A percentile compares a stretch with the other conserved stretches of the same genome.
These are phyloP conservation scores for Sutorius australiensis DNA, from an alignment of 768 basidiomycete genomes.

Conservation along the genomic window DNA sequence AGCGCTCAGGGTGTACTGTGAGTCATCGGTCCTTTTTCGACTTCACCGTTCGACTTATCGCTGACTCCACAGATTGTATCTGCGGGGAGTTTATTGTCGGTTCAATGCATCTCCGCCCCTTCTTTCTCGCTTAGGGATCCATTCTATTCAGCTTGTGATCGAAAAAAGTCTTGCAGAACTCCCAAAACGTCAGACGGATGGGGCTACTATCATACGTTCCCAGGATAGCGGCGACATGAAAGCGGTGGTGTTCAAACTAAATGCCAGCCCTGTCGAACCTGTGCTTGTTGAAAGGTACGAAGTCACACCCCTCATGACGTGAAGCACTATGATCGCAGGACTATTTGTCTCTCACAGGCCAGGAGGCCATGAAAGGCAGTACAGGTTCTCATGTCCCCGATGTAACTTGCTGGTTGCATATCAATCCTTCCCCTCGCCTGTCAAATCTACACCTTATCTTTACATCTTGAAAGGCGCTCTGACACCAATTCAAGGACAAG, in stretches of 20 bases:
- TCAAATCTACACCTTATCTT: slow-evolving; percentile 71
- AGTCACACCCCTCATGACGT: slow-evolving; percentile 6
- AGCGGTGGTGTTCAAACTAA: slow-evolving; percentile 82
- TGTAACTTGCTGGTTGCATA: slow-evolving; percentile 56
- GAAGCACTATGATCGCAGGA: slow-evolving; percentile 17
- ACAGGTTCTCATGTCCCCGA: slow-evolving; percentile 55
- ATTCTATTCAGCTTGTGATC: slow-evolving; percentile 62
- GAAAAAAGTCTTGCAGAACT: slow-evolving; percentile 68
- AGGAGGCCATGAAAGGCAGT: slow-evolving; percentile 73
- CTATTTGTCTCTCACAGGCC: slow-evolving; percentile 35
- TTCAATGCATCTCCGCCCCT: slow-evolving; percentile 11
- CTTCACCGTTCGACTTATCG: slow-evolving; percentile 6
- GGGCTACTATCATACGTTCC: slow-evolving; percentile 73
- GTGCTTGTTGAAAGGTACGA: slow-evolving; percentile 76
- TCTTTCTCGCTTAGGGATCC: slow-evolving; percentile 1
- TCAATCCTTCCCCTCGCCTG: slow-evolving; percentile 72
- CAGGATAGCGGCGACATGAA: slow-evolving; percentile 56
- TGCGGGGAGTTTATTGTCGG: slow-evolving; percentile 85
- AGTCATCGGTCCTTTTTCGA: slow-evolving; percentile 27
- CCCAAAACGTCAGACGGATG: slow-evolving; percentile 73
- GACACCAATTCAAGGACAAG: slow-evolving; percentile 84
- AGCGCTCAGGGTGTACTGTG: slow-evolving; percentile 79
- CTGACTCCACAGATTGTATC: slow-evolving; percentile 61
- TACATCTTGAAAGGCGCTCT: slow-evolving; percentile 81
- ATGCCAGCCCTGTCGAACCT: slow-evolving; percentile 64